A percentile compares a stretch with the other conserved stretches of the same genome.
Conservation (phyloP, 148 eudicot species). For the Camellia lanceoleosa region DNA sequence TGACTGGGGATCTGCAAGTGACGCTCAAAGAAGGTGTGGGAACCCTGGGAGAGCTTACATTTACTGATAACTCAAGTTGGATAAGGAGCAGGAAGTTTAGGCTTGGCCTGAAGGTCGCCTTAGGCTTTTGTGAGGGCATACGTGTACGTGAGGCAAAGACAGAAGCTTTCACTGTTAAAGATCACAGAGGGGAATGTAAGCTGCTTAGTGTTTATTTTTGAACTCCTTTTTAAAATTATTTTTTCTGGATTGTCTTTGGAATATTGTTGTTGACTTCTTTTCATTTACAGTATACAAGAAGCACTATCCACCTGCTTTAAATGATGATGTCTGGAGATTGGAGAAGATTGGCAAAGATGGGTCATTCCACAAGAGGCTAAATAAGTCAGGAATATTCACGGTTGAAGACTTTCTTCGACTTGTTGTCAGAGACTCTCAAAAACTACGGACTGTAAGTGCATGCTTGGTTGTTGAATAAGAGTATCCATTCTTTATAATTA, state of each 20-base stretch:
- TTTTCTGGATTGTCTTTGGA: neutral
- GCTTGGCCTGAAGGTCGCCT: slow-evolving; percentile 74
- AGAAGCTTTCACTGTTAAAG: slow-evolving; percentile 91
- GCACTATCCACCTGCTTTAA: slow-evolving; percentile 93
- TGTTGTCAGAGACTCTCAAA: slow-evolving; percentile 79
- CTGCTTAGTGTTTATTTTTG: neutral
- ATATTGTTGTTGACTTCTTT: slow-evolving; percentile 13
- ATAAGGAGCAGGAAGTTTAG: slow-evolving; percentile 91
- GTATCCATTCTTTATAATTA: neutral
- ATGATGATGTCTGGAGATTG: slow-evolving; percentile 96
- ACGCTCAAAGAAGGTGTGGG: slow-evolving; percentile 96
- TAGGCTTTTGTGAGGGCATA: slow-evolving; percentile 66
- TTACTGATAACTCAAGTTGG: slow-evolving; percentile 98
- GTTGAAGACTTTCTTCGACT: slow-evolving; percentile 94
- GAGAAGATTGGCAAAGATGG: slow-evolving; percentile 99
- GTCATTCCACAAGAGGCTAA: slow-evolving; percentile 93
- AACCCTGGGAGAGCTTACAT: slow-evolving; percentile 83
- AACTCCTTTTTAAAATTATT: neutral
- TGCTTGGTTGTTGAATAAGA: neutral
- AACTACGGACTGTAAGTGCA: slow-evolving; percentile 68
- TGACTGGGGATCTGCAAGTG: slow-evolving; percentile 77
- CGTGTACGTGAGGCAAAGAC: slow-evolving; percentile 93
- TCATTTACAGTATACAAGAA: slow-evolving; percentile 73
- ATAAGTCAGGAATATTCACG: slow-evolving; percentile 39
- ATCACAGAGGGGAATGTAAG: slow-evolving; percentile 98